Percentiles rank a stretch among this genome's conserved stretches.
Evolutionary conservation across 306 rosid genomes (phyloP).

Genomic region (Trifolium dubium): DNA sequence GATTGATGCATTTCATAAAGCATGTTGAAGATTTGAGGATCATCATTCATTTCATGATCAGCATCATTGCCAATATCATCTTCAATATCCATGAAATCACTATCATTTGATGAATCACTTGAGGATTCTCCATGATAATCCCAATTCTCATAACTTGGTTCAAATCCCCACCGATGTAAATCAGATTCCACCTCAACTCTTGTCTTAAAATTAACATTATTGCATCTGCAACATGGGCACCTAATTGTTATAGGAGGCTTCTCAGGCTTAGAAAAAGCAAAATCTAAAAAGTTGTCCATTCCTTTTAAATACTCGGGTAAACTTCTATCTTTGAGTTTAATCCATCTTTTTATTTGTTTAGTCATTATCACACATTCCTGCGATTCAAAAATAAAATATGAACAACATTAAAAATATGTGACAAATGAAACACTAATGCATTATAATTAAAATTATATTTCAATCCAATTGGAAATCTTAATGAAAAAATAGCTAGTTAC

Average conservation of each 20-base stretch:
- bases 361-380: background rate
- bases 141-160: background rate
- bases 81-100: background rate
- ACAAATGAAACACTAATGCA: background rate
- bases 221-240: conserved; percentile 1
- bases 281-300: background rate
- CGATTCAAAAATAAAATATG: background rate
- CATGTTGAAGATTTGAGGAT: background rate
- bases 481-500: background rate
- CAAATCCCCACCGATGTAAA: background rate
- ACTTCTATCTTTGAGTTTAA: background rate
- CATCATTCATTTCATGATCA: background rate
- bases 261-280: background rate
- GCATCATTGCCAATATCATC: background rate
- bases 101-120: background rate
- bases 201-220: background rate
- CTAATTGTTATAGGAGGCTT: background rate
- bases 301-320: conserved; percentile 1
- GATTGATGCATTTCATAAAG: conserved; percentile 13
- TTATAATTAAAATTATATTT: no score
- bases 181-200: background rate
- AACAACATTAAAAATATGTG: background rate
- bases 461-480: background rate
- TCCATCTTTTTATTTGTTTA: background rate
- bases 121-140: conserved; percentile 6